Conservation (phyloP, 1,284 basidiomycete species). For the Meira miltonrushii region DNA sequence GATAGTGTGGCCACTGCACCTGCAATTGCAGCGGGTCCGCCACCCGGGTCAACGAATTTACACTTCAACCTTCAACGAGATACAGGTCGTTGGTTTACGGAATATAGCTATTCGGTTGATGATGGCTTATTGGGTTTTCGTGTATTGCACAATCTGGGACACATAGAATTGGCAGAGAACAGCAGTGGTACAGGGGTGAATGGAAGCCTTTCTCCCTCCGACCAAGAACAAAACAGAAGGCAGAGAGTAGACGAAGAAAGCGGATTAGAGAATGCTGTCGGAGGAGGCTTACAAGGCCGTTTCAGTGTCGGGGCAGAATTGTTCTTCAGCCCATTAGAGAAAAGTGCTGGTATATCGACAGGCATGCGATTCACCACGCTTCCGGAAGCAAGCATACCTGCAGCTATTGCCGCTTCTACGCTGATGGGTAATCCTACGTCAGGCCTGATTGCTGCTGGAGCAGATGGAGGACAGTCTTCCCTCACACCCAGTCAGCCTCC, state of each 20-base stretch:
- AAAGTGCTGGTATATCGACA: constrained; percentile 86
- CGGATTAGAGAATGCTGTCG: constrained; percentile 59
- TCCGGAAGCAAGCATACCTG: constrained; percentile 59
- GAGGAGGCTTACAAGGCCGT: constrained; percentile 73
- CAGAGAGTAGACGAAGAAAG: constrained; percentile 57
- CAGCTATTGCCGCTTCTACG: constrained; percentile 47
- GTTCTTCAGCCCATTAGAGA: constrained; percentile 86
- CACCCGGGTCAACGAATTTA: constrained; percentile 54
- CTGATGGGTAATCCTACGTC: neutral
- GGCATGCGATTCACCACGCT: constrained; percentile 86
- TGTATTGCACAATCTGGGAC: constrained; percentile 82
- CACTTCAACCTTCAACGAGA: constrained; percentile 87
- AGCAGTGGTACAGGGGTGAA: no score
- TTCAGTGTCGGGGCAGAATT: constrained; percentile 88
- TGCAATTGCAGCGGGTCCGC: constrained; percentile 10
- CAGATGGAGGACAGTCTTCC: neutral
- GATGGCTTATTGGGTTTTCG: constrained; percentile 86
- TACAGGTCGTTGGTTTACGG: constrained; percentile 82
- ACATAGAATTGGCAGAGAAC: constrained; percentile 1
- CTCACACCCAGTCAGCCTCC: constrained; percentile 59
- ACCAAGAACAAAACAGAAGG: constrained; percentile 43
- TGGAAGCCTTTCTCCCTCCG: neutral
- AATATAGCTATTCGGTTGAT: constrained; percentile 89
- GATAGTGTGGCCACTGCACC: constrained; percentile 11
- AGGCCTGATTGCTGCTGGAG: neutral